These are phyloP conservation scores for Ramularia collo-cygni DNA, from an alignment of 2,329 filamentous ascomycete species.

Conservation along the genomic window DNA sequence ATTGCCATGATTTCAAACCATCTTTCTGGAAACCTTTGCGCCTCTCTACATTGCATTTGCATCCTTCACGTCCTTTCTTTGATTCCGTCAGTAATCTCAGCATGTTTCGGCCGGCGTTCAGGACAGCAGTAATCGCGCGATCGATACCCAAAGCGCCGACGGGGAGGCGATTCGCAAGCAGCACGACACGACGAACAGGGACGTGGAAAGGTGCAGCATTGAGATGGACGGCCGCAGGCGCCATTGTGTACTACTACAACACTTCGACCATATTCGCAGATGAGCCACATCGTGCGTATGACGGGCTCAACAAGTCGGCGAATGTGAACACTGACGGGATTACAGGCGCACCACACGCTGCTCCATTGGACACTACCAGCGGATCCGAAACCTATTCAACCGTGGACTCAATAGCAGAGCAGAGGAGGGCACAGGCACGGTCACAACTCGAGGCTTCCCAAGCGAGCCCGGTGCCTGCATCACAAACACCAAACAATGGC, in stretches of 20 bases:
- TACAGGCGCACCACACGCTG: slow-evolving; percentile 27
- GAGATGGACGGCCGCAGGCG: slow-evolving; percentile 70
- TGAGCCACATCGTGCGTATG: slow-evolving; percentile 61
- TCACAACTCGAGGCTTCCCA: slow-evolving; percentile 13
- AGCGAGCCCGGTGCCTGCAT: slow-evolving; percentile 3
- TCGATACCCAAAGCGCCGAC: slow-evolving; percentile 28
- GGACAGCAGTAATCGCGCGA: slow-evolving; percentile 32
- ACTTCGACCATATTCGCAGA: slow-evolving; percentile 83
- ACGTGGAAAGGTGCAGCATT: slow-evolving; percentile 72
- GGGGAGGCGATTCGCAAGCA: slow-evolving; percentile 49
- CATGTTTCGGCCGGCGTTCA: slow-evolving; percentile 49
- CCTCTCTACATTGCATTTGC: background rate
- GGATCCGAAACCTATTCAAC: slow-evolving; percentile 38
- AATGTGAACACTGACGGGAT: slow-evolving; percentile 10
- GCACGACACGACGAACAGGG: slow-evolving; percentile 55
- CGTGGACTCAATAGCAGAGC: slow-evolving; percentile 38
- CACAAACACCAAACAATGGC: slow-evolving; percentile 16
- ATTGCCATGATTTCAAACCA: slow-evolving; percentile 8
- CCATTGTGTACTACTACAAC: slow-evolving; percentile 87
- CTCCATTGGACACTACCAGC: slow-evolving; percentile 34
- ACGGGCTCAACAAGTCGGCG: background rate
- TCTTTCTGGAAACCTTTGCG: slow-evolving; percentile 7
- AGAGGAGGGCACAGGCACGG: slow-evolving; percentile 31
- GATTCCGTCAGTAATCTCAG: slow-evolving; percentile 9
- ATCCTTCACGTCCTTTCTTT: slow-evolving; percentile 6